Conservation (phyloP, 2,329 filamentous ascomycete genomes). For the Pseudogymnoascus sp. region DNA sequence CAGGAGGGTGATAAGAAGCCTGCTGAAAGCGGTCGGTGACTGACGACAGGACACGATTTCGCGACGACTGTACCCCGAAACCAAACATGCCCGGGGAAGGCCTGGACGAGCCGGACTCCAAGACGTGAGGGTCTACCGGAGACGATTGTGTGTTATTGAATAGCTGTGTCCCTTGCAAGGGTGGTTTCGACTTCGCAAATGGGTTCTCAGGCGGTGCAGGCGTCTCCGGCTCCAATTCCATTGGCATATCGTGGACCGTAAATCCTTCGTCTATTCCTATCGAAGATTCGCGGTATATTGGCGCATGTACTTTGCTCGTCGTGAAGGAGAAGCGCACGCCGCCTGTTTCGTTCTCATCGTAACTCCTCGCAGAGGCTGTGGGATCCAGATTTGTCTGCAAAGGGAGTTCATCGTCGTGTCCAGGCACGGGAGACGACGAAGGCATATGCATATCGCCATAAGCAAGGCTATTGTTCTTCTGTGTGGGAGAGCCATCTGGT, state of each 20-base stretch:
- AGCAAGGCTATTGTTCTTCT: constrained; percentile 2
- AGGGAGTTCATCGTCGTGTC: constrained; percentile 1
- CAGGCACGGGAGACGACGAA: neutral
- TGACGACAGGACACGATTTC: neutral
- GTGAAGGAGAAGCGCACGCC: constrained; percentile 1
- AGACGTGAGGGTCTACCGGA: neutral
- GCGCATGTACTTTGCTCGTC: neutral
- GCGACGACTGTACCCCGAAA: neutral
- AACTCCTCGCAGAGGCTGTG: neutral
- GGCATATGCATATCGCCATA: neutral
- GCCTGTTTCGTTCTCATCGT: neutral
- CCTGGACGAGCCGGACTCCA: neutral
- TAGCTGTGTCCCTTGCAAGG: neutral
- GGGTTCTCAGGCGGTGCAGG: constrained; percentile 2
- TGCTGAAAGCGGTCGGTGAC: neutral
- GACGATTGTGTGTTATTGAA: constrained; percentile 7
- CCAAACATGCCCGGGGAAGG: constrained; percentile 7
- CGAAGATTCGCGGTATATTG: neutral
- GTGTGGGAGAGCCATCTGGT: neutral
- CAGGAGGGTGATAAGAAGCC: neutral
- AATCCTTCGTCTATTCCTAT: constrained; percentile 2
- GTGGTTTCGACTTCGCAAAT: constrained; percentile 1
- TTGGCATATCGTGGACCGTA: neutral
- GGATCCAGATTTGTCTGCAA: neutral
- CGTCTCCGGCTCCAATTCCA: neutral